A percentile compares a stretch with the other conserved stretches of the same genome.
Evolutionary conservation across 2,329 filamentous ascomycete genomes (phyloP).

Genomic region (Cytospora chrysosperma): DNA sequence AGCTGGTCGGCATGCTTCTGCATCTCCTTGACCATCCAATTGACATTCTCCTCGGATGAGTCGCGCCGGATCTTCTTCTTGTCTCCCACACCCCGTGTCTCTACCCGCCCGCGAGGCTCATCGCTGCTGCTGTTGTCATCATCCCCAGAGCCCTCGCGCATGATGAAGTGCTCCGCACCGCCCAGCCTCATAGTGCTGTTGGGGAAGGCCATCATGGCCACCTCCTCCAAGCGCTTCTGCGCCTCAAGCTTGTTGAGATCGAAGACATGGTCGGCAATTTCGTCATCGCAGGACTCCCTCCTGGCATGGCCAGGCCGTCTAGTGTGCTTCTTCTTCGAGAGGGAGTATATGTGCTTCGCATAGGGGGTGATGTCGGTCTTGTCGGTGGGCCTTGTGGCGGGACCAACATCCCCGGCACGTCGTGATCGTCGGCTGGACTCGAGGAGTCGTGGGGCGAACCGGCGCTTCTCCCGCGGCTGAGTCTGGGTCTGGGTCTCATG

Average conservation of each 20-base stretch:
- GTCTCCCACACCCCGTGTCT: slow-evolving; percentile 28
- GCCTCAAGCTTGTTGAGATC: slow-evolving; percentile 77
- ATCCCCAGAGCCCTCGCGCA: slow-evolving; percentile 62
- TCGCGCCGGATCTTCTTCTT: slow-evolving; percentile 48
- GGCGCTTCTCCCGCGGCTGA: slow-evolving; percentile 38
- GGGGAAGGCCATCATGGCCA: slow-evolving; percentile 73
- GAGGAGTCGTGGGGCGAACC: slow-evolving; percentile 77
- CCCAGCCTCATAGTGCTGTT: slow-evolving; percentile 68
- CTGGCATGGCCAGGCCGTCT: slow-evolving; percentile 46
- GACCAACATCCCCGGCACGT: slow-evolving; percentile 62
- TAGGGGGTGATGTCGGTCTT: slow-evolving; percentile 71
- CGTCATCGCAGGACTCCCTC: slow-evolving; percentile 72
- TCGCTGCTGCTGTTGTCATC: slow-evolving; percentile 40
- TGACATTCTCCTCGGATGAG: slow-evolving; percentile 59
- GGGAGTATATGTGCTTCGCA: slow-evolving; percentile 60
- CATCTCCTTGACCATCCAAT: slow-evolving; percentile 80
- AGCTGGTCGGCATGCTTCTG: slow-evolving; percentile 71
- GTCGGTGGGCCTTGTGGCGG: slow-evolving; percentile 62
- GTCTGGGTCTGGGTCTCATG: slow-evolving; percentile 20
- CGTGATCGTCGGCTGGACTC: slow-evolving; percentile 74
- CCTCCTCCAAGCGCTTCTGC: slow-evolving; percentile 75
- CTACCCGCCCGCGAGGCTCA: slow-evolving; percentile 35
- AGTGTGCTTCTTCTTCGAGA: slow-evolving; percentile 42
- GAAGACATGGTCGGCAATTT: slow-evolving; percentile 73
- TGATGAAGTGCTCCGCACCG: slow-evolving; percentile 69